Conservation (phyloP, 495 filamentous ascomycete genomes). For the Hamigera avellanea region DNA sequence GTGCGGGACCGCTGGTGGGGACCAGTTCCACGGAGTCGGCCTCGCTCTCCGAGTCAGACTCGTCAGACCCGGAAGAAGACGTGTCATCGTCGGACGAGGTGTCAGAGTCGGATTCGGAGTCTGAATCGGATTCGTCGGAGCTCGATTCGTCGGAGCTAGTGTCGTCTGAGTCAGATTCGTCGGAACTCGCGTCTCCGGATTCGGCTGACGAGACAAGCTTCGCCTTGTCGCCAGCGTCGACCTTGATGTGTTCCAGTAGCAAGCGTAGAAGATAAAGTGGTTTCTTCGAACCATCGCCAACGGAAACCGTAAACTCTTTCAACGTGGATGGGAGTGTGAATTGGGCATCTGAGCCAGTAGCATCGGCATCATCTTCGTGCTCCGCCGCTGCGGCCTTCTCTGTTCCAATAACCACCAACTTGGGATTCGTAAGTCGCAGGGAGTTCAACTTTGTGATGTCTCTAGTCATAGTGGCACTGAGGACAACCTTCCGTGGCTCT, state of each 20-base stretch:
- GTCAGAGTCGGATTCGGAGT: slow-evolving; percentile 9
- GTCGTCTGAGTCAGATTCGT: slow-evolving; percentile 6
- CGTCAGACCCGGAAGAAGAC: slow-evolving; percentile 6
- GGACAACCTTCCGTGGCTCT: slow-evolving; percentile 57
- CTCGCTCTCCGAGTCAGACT: slow-evolving; percentile 10
- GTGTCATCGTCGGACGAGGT: slow-evolving; percentile 11
- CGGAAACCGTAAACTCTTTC: slow-evolving; percentile 59
- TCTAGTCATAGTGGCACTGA: slow-evolving; percentile 89
- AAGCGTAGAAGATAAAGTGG: slow-evolving; percentile 62
- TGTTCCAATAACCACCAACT: slow-evolving; percentile 55
- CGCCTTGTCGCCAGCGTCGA: slow-evolving; percentile 8
- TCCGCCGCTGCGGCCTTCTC: slow-evolving; percentile 30
- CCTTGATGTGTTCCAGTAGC: slow-evolving; percentile 23
- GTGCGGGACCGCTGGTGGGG: neutral
- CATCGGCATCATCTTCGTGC: slow-evolving; percentile 13
- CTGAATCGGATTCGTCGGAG: slow-evolving; percentile 16
- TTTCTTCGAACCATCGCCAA: slow-evolving; percentile 67
- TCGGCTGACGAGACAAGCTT: slow-evolving; percentile 1
- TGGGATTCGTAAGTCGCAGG: slow-evolving; percentile 61
- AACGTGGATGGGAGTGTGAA: slow-evolving; percentile 59
- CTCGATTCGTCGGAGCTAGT: slow-evolving; percentile 11
- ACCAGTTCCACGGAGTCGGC: neutral
- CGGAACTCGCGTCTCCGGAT: slow-evolving; percentile 1
- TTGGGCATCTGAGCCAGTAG: slow-evolving; percentile 18
- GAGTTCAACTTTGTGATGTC: slow-evolving; percentile 71